Evolutionary conservation across 495 filamentous ascomycete genomes (phyloP).

Genomic region (Amniculicola lignicola): DNA sequence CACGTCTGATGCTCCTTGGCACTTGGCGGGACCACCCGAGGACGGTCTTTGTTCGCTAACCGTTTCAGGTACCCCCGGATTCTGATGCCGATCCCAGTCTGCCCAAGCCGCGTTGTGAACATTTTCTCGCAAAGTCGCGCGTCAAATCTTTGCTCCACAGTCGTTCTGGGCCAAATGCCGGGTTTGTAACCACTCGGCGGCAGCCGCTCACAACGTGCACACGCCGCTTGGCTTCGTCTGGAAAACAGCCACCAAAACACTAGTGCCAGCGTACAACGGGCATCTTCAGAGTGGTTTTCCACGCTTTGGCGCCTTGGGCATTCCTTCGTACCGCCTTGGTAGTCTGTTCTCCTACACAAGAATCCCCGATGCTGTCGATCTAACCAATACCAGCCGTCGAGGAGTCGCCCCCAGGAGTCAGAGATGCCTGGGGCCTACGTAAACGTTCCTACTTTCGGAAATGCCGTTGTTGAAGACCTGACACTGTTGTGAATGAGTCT

Average conservation of each 20-base stretch:
- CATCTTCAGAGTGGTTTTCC: no score
- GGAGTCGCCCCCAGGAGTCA: conserved; percentile 1
- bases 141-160: background rate
- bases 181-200: background rate
- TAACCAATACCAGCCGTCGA: background rate
- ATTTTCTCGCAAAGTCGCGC: background rate
- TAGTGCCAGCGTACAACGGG: background rate
- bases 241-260: conserved; percentile 9
- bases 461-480: background rate
- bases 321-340: conserved; percentile 3
- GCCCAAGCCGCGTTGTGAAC: background rate
- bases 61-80: conserved; percentile 14
- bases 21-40: conserved; percentile 4
- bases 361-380: background rate
- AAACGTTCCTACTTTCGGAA: background rate
- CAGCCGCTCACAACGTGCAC: background rate
- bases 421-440: conserved; percentile 7
- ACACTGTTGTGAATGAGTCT: background rate
- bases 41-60: background rate
- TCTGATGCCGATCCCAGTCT: conserved; percentile 4
- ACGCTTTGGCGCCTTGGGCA: background rate
- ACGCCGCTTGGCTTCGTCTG: conserved; percentile 6
- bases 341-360: background rate
- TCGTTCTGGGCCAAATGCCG: background rate
- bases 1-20: conserved; percentile 13